phyloP scores from a whole-genome alignment of 208 protist species.

The Acanthamoeba castellanii region DNA sequence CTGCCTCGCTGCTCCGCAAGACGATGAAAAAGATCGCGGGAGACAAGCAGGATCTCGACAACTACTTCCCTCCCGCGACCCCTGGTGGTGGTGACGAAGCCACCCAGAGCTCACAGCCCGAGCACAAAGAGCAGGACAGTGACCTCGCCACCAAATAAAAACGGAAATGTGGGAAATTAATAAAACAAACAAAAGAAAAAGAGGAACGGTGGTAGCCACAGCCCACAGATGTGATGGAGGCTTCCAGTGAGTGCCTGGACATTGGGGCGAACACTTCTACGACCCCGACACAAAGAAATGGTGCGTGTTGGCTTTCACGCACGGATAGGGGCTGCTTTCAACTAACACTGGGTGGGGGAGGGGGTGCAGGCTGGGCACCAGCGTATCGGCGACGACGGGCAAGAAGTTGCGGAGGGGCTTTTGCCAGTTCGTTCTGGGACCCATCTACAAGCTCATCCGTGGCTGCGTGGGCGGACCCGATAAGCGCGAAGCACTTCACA shows the following conservation, averaged over 20 bases:
- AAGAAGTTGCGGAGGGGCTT: slow-evolving; percentile 92
- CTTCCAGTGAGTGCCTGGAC: slow-evolving; percentile 71
- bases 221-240: no score
- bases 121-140: neutral
- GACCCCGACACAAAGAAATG: slow-evolving; percentile 95
- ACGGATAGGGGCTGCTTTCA: no score
- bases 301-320: slow-evolving; percentile 77
- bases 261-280: slow-evolving; percentile 99
- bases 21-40: neutral
- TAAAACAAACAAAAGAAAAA: no score
- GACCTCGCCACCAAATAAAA: no score
- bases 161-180: no score
- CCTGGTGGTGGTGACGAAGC: no score
- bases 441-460: slow-evolving; percentile 97
- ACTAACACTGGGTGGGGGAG: no score
- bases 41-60: slow-evolving; percentile 15
- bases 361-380: neutral
- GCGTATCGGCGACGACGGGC: slow-evolving; percentile 72
- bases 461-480: slow-evolving; percentile 93
- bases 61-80: neutral
- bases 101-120: neutral
- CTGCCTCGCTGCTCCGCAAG: neutral
- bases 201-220: no score
- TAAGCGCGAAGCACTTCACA: slow-evolving; percentile 94
- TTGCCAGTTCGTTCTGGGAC: slow-evolving; percentile 98